A percentile compares a stretch with the other conserved stretches of the same genome.
Evolutionary conservation across 1,139 yeast genomes (phyloP).

Genomic region (Suhomyces bolitotheri): DNA sequence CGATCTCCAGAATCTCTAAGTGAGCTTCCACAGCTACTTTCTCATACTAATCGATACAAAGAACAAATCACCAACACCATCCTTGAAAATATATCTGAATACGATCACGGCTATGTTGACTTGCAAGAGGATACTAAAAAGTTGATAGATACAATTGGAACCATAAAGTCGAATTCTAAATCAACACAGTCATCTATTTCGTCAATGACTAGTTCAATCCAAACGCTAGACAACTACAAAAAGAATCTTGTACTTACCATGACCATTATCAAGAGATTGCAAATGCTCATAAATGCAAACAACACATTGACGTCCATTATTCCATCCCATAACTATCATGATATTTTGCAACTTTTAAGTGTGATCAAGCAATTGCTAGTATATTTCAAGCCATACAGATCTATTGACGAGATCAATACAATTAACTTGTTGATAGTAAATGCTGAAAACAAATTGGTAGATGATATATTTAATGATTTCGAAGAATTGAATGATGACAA

Average conservation of each 20-base stretch:
- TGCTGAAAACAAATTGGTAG: slow-evolving; percentile 65
- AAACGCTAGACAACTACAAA: slow-evolving; percentile 76
- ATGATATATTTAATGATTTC: slow-evolving; percentile 75
- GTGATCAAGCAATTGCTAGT: slow-evolving; percentile 79
- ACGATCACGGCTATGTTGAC: slow-evolving; percentile 26
- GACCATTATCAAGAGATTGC: slow-evolving; percentile 83
- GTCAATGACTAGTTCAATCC: slow-evolving; percentile 73
- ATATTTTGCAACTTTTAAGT: slow-evolving; percentile 65
- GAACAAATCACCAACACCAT: slow-evolving; percentile 45
- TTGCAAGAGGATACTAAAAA: slow-evolving; percentile 46
- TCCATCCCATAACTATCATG: slow-evolving; percentile 53
- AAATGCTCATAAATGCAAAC: slow-evolving; percentile 81
- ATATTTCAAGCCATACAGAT: slow-evolving; percentile 79
- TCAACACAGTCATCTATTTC: slow-evolving; percentile 64
- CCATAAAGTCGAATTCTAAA: slow-evolving; percentile 30
- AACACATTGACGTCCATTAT: slow-evolving; percentile 58
- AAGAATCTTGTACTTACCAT: slow-evolving; percentile 78
- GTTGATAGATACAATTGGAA: slow-evolving; percentile 41
- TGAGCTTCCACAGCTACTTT: slow-evolving; percentile 49
- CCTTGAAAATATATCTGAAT: slow-evolving; percentile 27
- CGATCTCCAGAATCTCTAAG: slow-evolving; percentile 43
- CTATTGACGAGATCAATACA: slow-evolving; percentile 77
- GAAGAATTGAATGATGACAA: slow-evolving; percentile 36
- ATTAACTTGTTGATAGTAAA: slow-evolving; percentile 63
- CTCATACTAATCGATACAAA: slow-evolving; percentile 45